phyloP scores from a whole-genome alignment of 257 asterid genomes.

The Solanum etuberosum region DNA sequence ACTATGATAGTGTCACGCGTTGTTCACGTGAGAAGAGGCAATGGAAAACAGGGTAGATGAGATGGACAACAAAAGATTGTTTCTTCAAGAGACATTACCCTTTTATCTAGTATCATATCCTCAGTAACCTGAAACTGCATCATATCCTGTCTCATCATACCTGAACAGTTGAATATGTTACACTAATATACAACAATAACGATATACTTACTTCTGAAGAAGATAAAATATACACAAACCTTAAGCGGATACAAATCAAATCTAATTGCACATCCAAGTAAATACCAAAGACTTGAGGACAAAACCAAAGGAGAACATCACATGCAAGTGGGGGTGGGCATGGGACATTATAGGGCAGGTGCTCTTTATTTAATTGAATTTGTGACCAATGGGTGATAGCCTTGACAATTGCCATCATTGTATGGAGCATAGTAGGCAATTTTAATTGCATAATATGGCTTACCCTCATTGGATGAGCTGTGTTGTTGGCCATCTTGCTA shows the following conservation, averaged over 20 bases:
- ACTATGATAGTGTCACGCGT: not conserved
- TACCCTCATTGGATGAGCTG: not conserved
- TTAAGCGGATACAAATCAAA: not conserved
- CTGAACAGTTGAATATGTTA: too few relatives aligned
- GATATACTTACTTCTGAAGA: too few relatives aligned
- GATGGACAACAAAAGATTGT: not conserved
- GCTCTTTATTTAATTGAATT: not conserved
- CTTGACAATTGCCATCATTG: not conserved
- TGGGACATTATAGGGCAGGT: not conserved
- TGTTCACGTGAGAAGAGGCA: not conserved
- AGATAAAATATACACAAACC: too few relatives aligned
- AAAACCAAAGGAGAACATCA: not conserved
- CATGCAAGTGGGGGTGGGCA: not conserved
- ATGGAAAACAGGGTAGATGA: not conserved
- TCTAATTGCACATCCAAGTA: not conserved
- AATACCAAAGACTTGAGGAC: not conserved
- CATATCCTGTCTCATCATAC: too few relatives aligned
- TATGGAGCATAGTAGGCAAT: not conserved
- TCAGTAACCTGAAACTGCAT: too few relatives aligned
- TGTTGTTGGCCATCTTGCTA: not conserved
- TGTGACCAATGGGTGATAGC: not conserved
- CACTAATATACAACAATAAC: too few relatives aligned
- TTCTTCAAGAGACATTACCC: not conserved
- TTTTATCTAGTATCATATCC: too few relatives aligned
- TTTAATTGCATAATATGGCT: not conserved